Evolutionary conservation across 495 filamentous ascomycete species (phyloP).

Genomic region (Aspergillus campestris): DNA sequence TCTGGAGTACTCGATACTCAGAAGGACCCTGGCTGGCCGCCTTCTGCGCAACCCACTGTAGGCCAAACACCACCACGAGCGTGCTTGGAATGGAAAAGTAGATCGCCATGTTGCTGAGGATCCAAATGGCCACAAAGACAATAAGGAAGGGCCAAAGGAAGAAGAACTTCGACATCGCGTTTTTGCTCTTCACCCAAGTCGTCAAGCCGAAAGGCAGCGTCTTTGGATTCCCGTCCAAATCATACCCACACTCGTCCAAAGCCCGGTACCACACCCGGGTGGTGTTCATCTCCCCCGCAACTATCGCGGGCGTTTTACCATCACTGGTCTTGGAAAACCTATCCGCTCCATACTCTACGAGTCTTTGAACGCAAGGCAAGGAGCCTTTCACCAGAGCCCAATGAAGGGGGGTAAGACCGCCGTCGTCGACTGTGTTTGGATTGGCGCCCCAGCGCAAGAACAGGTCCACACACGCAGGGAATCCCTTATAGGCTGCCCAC

Average conservation of each 20-base stretch:
- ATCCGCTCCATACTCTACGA: slow-evolving; percentile 91
- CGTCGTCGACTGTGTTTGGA: slow-evolving; percentile 81
- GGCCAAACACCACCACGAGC: slow-evolving; percentile 51
- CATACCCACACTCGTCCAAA: slow-evolving; percentile 76
- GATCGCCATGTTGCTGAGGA: slow-evolving; percentile 65
- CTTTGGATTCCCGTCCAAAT: slow-evolving; percentile 63
- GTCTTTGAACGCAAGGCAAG: slow-evolving; percentile 74
- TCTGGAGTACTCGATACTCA: slow-evolving; percentile 80
- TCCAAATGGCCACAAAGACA: slow-evolving; percentile 57
- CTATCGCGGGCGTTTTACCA: slow-evolving; percentile 76
- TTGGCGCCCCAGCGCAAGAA: slow-evolving; percentile 94
- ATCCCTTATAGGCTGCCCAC: slow-evolving; percentile 99
- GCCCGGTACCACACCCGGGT: slow-evolving; percentile 73
- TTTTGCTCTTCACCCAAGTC: slow-evolving; percentile 59
- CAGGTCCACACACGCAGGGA: slow-evolving; percentile 79
- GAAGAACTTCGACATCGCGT: slow-evolving; percentile 77
- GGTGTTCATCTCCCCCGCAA: slow-evolving; percentile 86
- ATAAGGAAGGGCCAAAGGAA: slow-evolving; percentile 82
- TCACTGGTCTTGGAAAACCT: slow-evolving; percentile 78
- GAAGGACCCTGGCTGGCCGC: slow-evolving; percentile 69
- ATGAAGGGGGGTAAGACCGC: slow-evolving; percentile 86
- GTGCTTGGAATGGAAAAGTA: slow-evolving; percentile 67
- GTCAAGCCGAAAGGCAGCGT: slow-evolving; percentile 43
- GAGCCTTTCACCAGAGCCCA: slow-evolving; percentile 95
- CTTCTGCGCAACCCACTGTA: slow-evolving; percentile 75